Evolutionary conservation across 257 asterid species (phyloP).

Genomic region (Petrea volubilis): DNA sequence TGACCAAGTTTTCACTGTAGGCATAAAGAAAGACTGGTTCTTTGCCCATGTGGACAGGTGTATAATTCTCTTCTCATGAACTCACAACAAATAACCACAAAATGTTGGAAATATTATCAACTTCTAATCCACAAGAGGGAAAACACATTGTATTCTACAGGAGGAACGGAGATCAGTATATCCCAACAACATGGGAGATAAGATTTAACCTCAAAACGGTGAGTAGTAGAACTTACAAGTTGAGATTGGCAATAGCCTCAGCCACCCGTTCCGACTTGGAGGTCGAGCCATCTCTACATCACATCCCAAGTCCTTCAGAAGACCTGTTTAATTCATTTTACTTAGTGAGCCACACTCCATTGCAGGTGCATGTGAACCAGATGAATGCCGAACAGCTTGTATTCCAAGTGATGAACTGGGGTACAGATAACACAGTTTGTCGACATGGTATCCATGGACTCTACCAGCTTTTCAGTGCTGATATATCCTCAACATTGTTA

Average conservation of each 20-base stretch:
- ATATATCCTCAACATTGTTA: slow-evolving; percentile 37
- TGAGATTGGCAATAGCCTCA: slow-evolving; percentile 57
- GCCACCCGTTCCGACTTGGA: slow-evolving; percentile 56
- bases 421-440: slow-evolving; percentile 45
- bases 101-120: background rate
- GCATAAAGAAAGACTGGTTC: slow-evolving; percentile 57
- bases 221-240: slow-evolving; percentile 40
- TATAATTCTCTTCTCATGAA: background rate
- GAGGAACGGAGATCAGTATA: slow-evolving; percentile 40
- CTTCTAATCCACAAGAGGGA: too few relatives aligned
- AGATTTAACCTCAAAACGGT: slow-evolving; percentile 43
- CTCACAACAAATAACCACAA: background rate
- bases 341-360: background rate
- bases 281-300: slow-evolving; percentile 20
- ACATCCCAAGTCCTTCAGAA: background rate
- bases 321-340: background rate
- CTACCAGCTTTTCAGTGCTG: slow-evolving; percentile 41
- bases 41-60: slow-evolving; percentile 64
- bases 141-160: slow-evolving; percentile 22
- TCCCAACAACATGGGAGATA: slow-evolving; percentile 56
- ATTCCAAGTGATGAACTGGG: slow-evolving; percentile 49
- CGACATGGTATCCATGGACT: slow-evolving; percentile 61
- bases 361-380: slow-evolving; percentile 54
- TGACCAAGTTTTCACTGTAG: slow-evolving; percentile 50
- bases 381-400: slow-evolving; percentile 37